These are phyloP conservation scores for Cladosporium velox DNA, from an alignment of 2,329 filamentous ascomycete species.

Conservation along the genomic window DNA sequence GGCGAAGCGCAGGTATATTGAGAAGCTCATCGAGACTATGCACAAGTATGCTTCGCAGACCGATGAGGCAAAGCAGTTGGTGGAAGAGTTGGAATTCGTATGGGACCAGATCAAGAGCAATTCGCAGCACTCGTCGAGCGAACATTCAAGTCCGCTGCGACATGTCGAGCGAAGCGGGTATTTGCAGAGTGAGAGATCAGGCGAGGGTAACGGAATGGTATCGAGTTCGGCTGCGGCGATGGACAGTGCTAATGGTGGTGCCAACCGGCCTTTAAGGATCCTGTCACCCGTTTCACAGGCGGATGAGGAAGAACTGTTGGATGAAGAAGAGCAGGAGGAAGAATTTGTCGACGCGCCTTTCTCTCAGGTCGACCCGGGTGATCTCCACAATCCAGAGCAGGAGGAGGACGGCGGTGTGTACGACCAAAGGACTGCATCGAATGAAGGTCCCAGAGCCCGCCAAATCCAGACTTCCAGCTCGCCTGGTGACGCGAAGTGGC, in stretches of 20 bases:
- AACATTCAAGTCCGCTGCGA: slow-evolving; percentile 34
- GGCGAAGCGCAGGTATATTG: slow-evolving; percentile 91
- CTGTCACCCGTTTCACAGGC: slow-evolving; percentile 83
- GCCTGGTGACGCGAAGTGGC: slow-evolving; percentile 63
- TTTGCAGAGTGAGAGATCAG: slow-evolving; percentile 32
- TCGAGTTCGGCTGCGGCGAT: slow-evolving; percentile 35
- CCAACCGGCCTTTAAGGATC: slow-evolving; percentile 50
- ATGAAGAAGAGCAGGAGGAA: slow-evolving; percentile 43
- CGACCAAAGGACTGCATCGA: too few relatives aligned
- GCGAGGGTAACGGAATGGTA: slow-evolving; percentile 27
- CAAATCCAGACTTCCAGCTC: not conserved
- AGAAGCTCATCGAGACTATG: slow-evolving; percentile 94
- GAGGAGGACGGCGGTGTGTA: too few relatives aligned
- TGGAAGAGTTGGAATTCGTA: slow-evolving; percentile 95
- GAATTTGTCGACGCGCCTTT: slow-evolving; percentile 54
- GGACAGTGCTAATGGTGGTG: slow-evolving; percentile 22
- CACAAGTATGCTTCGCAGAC: slow-evolving; percentile 88
- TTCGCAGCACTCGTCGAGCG: slow-evolving; percentile 35
- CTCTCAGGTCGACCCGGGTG: slow-evolving; percentile 45
- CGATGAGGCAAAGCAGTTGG: slow-evolving; percentile 80
- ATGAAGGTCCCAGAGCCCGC: not conserved
- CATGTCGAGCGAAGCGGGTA: slow-evolving; percentile 39
- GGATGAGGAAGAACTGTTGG: slow-evolving; percentile 39
- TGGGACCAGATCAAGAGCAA: slow-evolving; percentile 96
- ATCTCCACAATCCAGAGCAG: slow-evolving; percentile 24